These are phyloP conservation scores for Exutisphaerella laricina DNA, from an alignment of 2,329 filamentous ascomycete species.

Conservation along the genomic window DNA sequence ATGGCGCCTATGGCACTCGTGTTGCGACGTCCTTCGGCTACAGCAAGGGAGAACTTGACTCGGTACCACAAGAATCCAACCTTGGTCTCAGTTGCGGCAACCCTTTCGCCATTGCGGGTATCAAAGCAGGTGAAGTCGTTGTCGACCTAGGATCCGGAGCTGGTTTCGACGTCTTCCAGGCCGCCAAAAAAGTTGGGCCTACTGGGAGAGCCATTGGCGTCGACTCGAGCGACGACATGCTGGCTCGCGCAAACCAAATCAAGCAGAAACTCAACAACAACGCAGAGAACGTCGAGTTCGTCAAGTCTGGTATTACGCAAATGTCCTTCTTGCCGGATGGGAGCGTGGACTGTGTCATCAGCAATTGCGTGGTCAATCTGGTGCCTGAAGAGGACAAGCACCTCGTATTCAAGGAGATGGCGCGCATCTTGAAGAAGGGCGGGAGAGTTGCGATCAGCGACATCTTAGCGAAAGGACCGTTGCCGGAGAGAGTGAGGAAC, in stretches of 20 bases:
- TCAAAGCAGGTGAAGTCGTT: slow-evolving; percentile 9
- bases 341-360: slow-evolving; percentile 9
- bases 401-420: slow-evolving; percentile 13
- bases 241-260: slow-evolving; percentile 7
- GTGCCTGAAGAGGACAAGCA: slow-evolving; percentile 10
- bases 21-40: slow-evolving; percentile 9
- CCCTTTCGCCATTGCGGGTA: slow-evolving; percentile 6
- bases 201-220: slow-evolving; percentile 7
- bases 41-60: slow-evolving; percentile 6
- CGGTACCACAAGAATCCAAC: slow-evolving; percentile 9
- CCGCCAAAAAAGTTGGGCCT: slow-evolving; percentile 8
- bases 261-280: slow-evolving; percentile 5
- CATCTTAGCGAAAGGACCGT: slow-evolving; percentile 8
- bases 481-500: slow-evolving; percentile 6
- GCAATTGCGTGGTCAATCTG: slow-evolving; percentile 12
- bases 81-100: slow-evolving; percentile 12
- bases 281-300: slow-evolving; percentile 7
- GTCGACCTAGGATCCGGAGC: slow-evolving; percentile 10
- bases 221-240: slow-evolving; percentile 10
- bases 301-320: slow-evolving; percentile 8
- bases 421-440: slow-evolving; percentile 5
- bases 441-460: slow-evolving; percentile 9
- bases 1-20: slow-evolving; percentile 3
- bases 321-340: not conserved
- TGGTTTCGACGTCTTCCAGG: slow-evolving; percentile 13